Evolutionary conservation across 257 asterid genomes (phyloP), one percentile per base, ranked within the genome.

Genomic region (Ajuga chamaepitys): DNA sequence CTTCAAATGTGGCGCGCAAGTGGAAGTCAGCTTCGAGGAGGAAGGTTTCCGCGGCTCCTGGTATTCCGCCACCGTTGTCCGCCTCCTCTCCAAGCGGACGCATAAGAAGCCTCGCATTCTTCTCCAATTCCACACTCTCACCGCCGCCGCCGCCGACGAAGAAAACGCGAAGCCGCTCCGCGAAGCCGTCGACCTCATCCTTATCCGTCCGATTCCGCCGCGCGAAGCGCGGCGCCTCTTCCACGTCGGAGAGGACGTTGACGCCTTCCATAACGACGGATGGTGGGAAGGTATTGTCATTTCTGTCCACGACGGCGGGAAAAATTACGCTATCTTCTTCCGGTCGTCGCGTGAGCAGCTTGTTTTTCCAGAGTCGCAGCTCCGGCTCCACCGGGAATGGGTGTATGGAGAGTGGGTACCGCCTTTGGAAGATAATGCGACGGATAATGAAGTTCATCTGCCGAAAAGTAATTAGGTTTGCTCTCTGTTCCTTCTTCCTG

Each of bases 311-410:
- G 68, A 16, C 0, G 35, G 35, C 1, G 25, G 72, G 9, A 7
- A 17, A 5, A 64, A 70, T 9, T 85, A 80, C 78, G 74, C 93
- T 13, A 77, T 82, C 60, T 85, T 63, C 76, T 85, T 82, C 70
- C 72, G 84, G 9, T 52, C 74, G 52, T 76, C 93, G 35, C 78
- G 81, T 5, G 93, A 85, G 69, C 87, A 73, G 80, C 66, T 85
- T 38, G 75, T 46, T 13, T 82, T 80, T 48, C 2, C 44, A 1
- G 82, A 70, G 56, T 46, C 78, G 12, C 63, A 80, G 26, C 78
- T 85, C n/a, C 87, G 93, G 41, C 60, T 85, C 34, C 89, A 85
- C 72, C 85, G 87, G 32, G 93, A 83, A 62, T 85, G 88, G 92
- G 79, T 80, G 16, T 11, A 77, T 40, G 89, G 80, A 10, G n/a